phyloP scores from a whole-genome alignment of 2,329 filamentous ascomycete genomes.

The Fusarium algeriense region DNA sequence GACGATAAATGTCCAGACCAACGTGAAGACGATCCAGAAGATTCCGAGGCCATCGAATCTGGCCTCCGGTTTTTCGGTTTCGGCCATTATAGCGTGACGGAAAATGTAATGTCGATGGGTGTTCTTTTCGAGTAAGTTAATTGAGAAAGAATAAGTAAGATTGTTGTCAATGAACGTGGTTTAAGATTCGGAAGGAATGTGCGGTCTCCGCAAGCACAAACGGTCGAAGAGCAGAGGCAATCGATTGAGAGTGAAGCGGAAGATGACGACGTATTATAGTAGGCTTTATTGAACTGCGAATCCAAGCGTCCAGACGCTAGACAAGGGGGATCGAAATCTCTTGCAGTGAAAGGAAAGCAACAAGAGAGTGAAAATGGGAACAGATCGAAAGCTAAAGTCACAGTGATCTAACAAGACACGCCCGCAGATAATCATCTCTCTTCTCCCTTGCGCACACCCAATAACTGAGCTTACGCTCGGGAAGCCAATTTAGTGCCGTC shows the following conservation, averaged over 20 bases:
- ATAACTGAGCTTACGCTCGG: conserved; percentile 8
- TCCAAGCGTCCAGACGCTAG: conserved; percentile 9
- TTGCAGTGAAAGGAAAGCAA: conserved; percentile 6
- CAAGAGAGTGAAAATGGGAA: background rate
- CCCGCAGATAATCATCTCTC: background rate
- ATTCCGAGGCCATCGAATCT: conserved; percentile 56
- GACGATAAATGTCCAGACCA: conserved; percentile 56
- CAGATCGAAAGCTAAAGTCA: background rate
- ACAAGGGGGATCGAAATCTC: conserved; percentile 12
- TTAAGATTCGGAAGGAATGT: conserved; percentile 34
- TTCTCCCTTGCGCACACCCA: conserved; percentile 25
- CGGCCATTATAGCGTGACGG: conserved; percentile 33
- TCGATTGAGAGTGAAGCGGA: conserved; percentile 3
- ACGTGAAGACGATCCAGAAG: conserved; percentile 56
- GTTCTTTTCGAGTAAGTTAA: background rate
- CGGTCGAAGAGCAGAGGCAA: conserved; percentile 2
- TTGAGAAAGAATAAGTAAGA: background rate
- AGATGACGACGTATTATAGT: conserved; percentile 38
- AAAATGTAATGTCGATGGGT: background rate
- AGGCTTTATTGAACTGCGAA: background rate
- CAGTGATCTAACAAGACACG: background rate
- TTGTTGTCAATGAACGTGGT: conserved; percentile 35
- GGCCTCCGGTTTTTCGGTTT: conserved; percentile 44
- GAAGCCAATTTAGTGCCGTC: conserved; percentile 18
- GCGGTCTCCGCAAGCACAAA: conserved; percentile 7